These are phyloP conservation scores for Teratosphaeria zuluensis DNA, from an alignment of 2,329 filamentous ascomycete species.

Conservation along the genomic window DNA sequence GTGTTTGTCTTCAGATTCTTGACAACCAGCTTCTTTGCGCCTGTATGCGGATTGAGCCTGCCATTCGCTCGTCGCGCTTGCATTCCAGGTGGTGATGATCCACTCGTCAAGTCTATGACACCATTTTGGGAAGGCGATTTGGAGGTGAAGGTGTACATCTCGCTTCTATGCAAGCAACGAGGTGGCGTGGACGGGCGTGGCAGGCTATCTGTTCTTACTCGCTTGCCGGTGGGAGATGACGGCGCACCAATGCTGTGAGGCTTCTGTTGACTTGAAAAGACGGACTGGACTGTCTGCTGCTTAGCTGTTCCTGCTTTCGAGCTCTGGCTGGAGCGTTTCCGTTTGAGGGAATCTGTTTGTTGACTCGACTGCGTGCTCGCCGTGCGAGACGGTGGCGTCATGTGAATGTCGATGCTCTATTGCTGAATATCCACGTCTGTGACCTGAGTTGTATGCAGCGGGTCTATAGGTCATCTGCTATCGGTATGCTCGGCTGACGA, in stretches of 20 bases:
- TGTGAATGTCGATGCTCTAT: constrained; percentile 8
- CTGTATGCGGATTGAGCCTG: constrained; percentile 51
- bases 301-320: constrained; percentile 4
- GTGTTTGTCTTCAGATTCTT: constrained; percentile 70
- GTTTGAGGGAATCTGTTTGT: constrained; percentile 15
- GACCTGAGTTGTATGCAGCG: neutral
- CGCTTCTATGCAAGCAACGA: constrained; percentile 27
- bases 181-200: constrained; percentile 14
- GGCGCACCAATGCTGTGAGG: constrained; percentile 2
- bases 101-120: constrained; percentile 36
- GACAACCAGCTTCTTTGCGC: constrained; percentile 79
- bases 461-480: neutral
- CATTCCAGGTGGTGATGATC: constrained; percentile 20
- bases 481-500: neutral
- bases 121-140: constrained; percentile 23
- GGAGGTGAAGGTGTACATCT: constrained; percentile 46
- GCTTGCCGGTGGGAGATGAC: constrained; percentile 32
- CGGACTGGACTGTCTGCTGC: constrained; percentile 21
- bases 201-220: constrained; percentile 26
- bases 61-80: constrained; percentile 18
- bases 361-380: constrained; percentile 8
- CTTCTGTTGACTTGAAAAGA: constrained; percentile 30
- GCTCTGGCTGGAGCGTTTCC: constrained; percentile 9
- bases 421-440: neutral
- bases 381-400: constrained; percentile 12